Evolutionary conservation across 768 basidiomycete species (phyloP).

Genomic region (Kwoniella dendrophila): DNA sequence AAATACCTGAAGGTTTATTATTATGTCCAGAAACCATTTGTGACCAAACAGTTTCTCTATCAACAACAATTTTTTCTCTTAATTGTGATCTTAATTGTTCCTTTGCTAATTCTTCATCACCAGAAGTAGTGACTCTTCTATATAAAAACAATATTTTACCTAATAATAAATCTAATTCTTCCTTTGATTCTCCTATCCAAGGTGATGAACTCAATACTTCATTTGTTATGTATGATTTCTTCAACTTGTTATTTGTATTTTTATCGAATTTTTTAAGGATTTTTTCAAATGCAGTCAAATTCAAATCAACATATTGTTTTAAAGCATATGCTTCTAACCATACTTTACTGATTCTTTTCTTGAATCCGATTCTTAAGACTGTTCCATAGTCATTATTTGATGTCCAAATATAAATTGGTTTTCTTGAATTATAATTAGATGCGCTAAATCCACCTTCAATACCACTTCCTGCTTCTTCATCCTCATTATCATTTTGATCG

Average conservation of each 20-base stretch:
- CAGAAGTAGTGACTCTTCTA: conserved; percentile 77
- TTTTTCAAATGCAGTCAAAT: conserved; percentile 91
- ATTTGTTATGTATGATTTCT: conserved; percentile 74
- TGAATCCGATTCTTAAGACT: conserved; percentile 81
- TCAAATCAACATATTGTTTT: conserved; percentile 84
- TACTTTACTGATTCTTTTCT: conserved; percentile 79
- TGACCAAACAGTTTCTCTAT: conserved; percentile 93
- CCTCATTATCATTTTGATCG: conserved; percentile 26
- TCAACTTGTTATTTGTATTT: conserved; percentile 68
- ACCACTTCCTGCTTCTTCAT: conserved; percentile 55
- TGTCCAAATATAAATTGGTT: conserved; percentile 64
- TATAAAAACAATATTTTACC: conserved; percentile 71
- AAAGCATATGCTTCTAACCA: conserved; percentile 77
- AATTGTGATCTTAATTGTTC: conserved; percentile 84
- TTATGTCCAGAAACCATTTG: conserved; percentile 66
- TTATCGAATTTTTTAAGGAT: conserved; percentile 98
- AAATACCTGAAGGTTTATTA: conserved; percentile 60
- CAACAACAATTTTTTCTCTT: conserved; percentile 87
- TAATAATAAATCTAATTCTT: conserved; percentile 65
- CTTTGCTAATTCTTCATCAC: conserved; percentile 69
- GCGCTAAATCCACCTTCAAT: conserved; percentile 49
- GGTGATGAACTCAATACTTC: conserved; percentile 69
- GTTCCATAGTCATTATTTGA: conserved; percentile 76
- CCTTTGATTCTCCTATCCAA: conserved; percentile 68
- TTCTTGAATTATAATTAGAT: conserved; percentile 57